These are phyloP conservation scores for Podospora comata DNA, from an alignment of 495 filamentous ascomycete genomes.

Conservation along the genomic window DNA sequence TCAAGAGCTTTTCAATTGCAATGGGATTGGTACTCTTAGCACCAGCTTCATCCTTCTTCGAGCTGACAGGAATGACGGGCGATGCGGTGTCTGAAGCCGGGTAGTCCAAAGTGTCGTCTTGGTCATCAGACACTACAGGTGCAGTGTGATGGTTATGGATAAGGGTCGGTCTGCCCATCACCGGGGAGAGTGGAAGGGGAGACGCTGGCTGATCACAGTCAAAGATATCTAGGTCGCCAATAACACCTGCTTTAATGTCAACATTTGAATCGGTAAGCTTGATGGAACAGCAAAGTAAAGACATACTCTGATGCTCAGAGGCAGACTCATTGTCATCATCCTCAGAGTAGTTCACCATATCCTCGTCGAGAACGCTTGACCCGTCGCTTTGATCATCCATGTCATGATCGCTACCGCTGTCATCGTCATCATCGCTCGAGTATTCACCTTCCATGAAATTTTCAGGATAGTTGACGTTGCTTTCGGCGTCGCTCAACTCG, in stretches of 20 bases:
- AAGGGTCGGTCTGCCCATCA: neutral
- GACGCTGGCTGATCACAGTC: neutral
- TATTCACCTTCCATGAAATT: conserved; percentile 11
- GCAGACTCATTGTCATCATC: neutral
- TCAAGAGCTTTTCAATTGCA: conserved; percentile 21
- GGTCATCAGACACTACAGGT: neutral
- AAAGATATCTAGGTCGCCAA: neutral
- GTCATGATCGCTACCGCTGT: conserved; percentile 30
- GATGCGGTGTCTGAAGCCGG: neutral
- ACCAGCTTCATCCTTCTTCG: neutral
- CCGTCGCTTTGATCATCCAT: conserved; percentile 7
- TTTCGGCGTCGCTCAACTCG: conserved; percentile 17
- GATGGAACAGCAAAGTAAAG: neutral
- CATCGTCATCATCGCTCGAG: conserved; percentile 17
- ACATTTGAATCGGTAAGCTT: neutral
- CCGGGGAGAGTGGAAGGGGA: neutral
- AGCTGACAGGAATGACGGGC: neutral
- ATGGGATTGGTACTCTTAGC: neutral
- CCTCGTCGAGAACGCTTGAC: neutral
- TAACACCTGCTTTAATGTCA: neutral
- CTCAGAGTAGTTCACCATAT: conserved; percentile 1
- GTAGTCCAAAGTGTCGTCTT: neutral
- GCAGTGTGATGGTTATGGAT: neutral
- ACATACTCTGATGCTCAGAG: neutral
- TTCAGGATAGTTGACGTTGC: conserved; percentile 15